Evolutionary conservation across 2,329 filamentous ascomycete species (phyloP).

Genomic region (Phaeosphaeria sp.): DNA sequence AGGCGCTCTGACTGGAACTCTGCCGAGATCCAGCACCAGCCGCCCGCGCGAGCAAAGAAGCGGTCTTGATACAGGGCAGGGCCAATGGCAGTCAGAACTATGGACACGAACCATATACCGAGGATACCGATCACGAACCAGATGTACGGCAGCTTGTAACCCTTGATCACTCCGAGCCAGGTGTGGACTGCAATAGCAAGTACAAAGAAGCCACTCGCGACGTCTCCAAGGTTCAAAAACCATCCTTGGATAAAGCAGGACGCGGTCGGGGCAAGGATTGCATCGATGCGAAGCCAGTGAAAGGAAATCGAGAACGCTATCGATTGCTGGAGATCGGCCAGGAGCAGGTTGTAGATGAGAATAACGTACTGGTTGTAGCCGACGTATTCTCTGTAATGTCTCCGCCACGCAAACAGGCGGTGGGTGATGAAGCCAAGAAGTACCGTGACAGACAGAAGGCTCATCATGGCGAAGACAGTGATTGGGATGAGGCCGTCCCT

Average conservation of each 20-base stretch:
- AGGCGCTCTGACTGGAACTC: conserved; percentile 55
- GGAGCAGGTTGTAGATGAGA: conserved; percentile 60
- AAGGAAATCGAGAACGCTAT: conserved; percentile 58
- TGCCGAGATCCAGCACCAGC: conserved; percentile 62
- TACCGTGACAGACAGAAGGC: conserved; percentile 52
- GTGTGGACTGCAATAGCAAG: conserved; percentile 63
- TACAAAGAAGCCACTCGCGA: conserved; percentile 61
- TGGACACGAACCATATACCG: conserved; percentile 55
- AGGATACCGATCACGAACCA: conserved; percentile 54
- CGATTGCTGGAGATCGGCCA: conserved; percentile 62
- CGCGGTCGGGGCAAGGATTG: conserved; percentile 53
- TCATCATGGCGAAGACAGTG: conserved; percentile 55
- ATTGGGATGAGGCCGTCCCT: conserved; percentile 56
- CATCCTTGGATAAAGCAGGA: conserved; percentile 60
- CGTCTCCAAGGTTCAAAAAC: conserved; percentile 61
- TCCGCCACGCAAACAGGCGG: conserved; percentile 59
- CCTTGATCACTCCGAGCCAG: conserved; percentile 57
- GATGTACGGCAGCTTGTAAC: conserved; percentile 54
- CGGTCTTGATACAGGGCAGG: conserved; percentile 50
- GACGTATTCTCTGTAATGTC: conserved; percentile 56
- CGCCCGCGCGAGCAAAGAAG: conserved; percentile 58
- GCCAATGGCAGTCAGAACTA: conserved; percentile 56
- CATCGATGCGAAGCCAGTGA: conserved; percentile 54
- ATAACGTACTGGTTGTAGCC: conserved; percentile 64
- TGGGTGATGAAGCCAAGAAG: conserved; percentile 59